Percentiles rank a stretch among this genome's conserved stretches.
These are phyloP conservation scores for Canavalia gladiata DNA, from an alignment of 306 rosid species.

Conservation along the genomic window DNA sequence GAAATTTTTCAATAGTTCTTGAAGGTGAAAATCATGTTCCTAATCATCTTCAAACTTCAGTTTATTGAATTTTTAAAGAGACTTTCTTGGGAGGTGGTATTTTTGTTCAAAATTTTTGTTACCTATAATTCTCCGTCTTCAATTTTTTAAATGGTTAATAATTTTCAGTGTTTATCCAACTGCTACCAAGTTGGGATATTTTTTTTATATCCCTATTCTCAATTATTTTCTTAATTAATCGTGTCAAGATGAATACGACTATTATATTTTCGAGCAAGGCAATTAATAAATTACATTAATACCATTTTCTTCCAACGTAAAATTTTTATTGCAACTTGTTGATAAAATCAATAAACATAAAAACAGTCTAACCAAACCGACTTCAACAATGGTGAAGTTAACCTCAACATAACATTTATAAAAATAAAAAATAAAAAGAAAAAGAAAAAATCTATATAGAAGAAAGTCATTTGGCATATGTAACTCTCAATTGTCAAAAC, in stretches of 20 bases:
- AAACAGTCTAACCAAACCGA: background rate
- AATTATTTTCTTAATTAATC: background rate
- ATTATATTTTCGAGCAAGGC: background rate
- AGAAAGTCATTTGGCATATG: background rate
- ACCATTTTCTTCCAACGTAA: background rate
- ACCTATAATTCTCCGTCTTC: background rate
- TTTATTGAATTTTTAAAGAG: background rate
- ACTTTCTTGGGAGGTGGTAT: background rate
- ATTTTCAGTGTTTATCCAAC: background rate
- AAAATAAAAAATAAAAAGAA: too few relatives aligned
- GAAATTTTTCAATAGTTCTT: background rate
- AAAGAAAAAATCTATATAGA: background rate
- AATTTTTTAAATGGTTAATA: background rate
- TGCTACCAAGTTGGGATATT: background rate
- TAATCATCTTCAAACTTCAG: conserved; percentile 18
- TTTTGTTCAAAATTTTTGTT: background rate
- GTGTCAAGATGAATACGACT: background rate
- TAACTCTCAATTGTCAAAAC: background rate
- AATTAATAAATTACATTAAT: background rate
- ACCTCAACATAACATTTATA: background rate
- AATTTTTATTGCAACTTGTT: background rate
- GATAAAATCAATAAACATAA: background rate
- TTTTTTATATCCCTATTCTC: background rate
- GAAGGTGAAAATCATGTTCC: background rate
- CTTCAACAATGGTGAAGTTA: background rate